Conservation (phyloP, 1,284 basidiomycete genomes). For the Mycena citricolor region DNA sequence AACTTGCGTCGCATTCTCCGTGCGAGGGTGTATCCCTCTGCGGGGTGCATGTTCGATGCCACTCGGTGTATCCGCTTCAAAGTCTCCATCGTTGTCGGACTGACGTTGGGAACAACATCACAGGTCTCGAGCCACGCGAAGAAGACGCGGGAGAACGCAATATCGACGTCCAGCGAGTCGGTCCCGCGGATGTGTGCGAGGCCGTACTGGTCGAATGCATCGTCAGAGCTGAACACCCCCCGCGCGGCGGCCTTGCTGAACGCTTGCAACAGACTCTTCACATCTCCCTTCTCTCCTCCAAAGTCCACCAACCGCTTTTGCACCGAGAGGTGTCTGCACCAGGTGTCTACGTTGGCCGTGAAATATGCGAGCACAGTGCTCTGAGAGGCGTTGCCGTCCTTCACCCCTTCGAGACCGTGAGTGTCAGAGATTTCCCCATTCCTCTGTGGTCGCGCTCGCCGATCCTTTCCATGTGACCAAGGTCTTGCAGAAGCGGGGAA, state of each 20-base stretch:
- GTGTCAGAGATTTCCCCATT: too few species aligned
- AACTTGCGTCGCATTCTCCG: conserved; percentile 56
- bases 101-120: conserved; percentile 1
- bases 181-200: conserved; percentile 4
- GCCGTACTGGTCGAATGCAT: conserved; percentile 7
- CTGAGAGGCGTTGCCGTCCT: neutral
- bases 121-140: conserved; percentile 13
- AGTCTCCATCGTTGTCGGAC: too few species aligned
- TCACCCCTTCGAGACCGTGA: too few species aligned
- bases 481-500: too few species aligned
- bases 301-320: conserved; percentile 18
- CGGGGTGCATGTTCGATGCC: conserved; percentile 5
- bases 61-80: too few species aligned
- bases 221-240: conserved; percentile 10
- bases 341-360: neutral
- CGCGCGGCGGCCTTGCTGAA: conserved; percentile 3
- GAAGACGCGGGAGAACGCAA: conserved; percentile 19
- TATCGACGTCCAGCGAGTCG: conserved; percentile 11
- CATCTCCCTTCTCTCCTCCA: conserved; percentile 8
- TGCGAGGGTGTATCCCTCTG: conserved; percentile 5
- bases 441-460: too few species aligned
- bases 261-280: conserved; percentile 8
- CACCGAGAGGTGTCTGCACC: conserved; percentile 2
- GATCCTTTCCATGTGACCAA: too few species aligned
- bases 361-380: conserved; percentile 6